Conservation (phyloP, 768 basidiomycete species). For the Mycena chlorophos region DNA sequence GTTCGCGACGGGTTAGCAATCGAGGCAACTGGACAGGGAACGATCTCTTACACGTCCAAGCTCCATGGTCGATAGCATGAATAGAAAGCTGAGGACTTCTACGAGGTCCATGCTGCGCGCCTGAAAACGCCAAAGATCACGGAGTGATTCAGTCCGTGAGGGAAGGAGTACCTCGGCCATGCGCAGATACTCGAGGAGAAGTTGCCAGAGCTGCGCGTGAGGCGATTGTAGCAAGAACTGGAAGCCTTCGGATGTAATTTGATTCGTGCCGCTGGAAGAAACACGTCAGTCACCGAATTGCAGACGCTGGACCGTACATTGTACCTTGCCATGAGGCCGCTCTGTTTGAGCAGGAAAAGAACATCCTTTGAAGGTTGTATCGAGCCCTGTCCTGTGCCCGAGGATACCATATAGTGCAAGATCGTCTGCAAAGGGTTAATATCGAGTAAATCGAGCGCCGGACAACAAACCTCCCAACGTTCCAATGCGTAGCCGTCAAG, state of each 20-base stretch:
- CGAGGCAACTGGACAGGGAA: slow-evolving; percentile 14
- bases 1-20: slow-evolving; percentile 7
- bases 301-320: slow-evolving; percentile 31
- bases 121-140: slow-evolving; percentile 38
- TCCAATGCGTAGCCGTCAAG: slow-evolving; percentile 83
- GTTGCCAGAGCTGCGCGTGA: slow-evolving; percentile 93
- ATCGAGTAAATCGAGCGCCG: neutral
- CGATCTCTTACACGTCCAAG: slow-evolving; percentile 69
- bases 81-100: slow-evolving; percentile 89
- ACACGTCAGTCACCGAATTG: slow-evolving; percentile 14
- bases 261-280: slow-evolving; percentile 51
- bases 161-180: slow-evolving; percentile 67
- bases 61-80: slow-evolving; percentile 97
- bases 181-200: slow-evolving; percentile 86
- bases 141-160: slow-evolving; percentile 20
- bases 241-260: slow-evolving; percentile 93
- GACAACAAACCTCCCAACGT: slow-evolving; percentile 77
- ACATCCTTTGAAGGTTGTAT: slow-evolving; percentile 81
- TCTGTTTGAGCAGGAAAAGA: slow-evolving; percentile 76
- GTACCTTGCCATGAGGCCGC: slow-evolving; percentile 79
- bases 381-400: slow-evolving; percentile 73
- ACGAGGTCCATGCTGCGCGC: slow-evolving; percentile 90
- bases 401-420: slow-evolving; percentile 97
- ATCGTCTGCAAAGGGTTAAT: slow-evolving; percentile 64
- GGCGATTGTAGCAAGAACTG: slow-evolving; percentile 95